Evolutionary conservation across 768 basidiomycete species (phyloP).

Genomic region (Leccinum imitatum): DNA sequence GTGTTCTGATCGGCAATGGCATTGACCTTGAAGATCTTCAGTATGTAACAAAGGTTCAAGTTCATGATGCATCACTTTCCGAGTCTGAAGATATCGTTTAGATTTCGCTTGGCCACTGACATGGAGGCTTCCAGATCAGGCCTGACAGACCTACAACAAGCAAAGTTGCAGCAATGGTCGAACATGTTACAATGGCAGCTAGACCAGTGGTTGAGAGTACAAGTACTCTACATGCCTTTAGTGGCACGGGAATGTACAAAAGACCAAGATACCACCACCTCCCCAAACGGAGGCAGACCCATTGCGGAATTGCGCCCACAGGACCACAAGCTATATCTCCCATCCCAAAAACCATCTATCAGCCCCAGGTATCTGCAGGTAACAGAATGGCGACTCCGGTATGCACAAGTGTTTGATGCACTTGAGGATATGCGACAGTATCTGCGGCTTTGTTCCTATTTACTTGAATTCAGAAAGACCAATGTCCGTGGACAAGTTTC

Average conservation of each 20-base stretch:
- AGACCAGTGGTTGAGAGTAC: no score
- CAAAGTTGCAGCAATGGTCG: no score
- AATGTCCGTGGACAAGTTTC: not conserved
- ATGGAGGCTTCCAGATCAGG: not conserved
- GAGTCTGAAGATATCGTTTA: no score
- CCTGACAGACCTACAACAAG: no score
- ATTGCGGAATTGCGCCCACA: not conserved
- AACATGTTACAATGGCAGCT: no score
- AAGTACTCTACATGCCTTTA: no score
- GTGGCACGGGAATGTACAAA: no score
- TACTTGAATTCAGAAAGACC: not conserved
- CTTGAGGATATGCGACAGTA: not conserved
- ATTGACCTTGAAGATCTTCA: not conserved
- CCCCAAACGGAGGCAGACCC: no score
- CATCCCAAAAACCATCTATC: not conserved
- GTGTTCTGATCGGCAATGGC: not conserved
- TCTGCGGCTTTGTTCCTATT: not conserved
- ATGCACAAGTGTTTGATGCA: not conserved
- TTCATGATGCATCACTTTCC: no score
- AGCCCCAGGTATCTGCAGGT: not conserved
- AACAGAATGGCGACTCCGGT: not conserved
- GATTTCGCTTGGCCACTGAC: no score
- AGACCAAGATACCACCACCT: no score
- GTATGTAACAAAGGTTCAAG: no score
- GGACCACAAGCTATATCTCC: not conserved